A percentile compares a stretch with the other conserved stretches of the same genome.
These are phyloP conservation scores for Hypoxylon lienhwacheense DNA, from an alignment of 495 filamentous ascomycete genomes.

Conservation along the genomic window DNA sequence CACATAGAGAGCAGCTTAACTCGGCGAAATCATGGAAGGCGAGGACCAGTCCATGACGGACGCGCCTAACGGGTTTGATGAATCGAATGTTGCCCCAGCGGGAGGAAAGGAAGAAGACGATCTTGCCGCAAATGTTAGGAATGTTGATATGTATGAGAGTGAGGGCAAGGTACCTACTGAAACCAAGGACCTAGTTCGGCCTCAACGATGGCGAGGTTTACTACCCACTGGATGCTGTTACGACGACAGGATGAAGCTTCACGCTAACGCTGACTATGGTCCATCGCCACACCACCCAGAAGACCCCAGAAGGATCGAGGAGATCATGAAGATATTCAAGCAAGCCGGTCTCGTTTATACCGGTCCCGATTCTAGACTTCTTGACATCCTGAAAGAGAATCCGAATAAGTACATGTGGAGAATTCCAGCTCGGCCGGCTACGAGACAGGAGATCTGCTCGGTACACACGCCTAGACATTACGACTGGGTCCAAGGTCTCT, in stretches of 20 bases:
- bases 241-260: constrained; percentile 89
- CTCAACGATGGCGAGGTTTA: constrained; percentile 33
- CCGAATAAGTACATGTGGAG: constrained; percentile 67
- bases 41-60: constrained; percentile 43
- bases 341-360: constrained; percentile 69
- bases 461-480: constrained; percentile 77
- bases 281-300: constrained; percentile 82
- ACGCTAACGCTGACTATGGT: constrained; percentile 74
- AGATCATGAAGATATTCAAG: constrained; percentile 84
- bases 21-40: constrained; percentile 42
- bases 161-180: constrained; percentile 31
- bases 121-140: constrained; percentile 33
- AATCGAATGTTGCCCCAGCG: constrained; percentile 14
- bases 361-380: constrained; percentile 51
- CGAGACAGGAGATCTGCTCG: constrained; percentile 70
- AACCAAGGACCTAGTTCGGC: constrained; percentile 11
- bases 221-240: constrained; percentile 81
- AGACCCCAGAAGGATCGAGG: constrained; percentile 84
- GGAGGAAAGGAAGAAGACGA: constrained; percentile 22
- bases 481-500: constrained; percentile 71
- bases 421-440: constrained; percentile 75
- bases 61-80: constrained; percentile 45
- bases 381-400: constrained; percentile 47
- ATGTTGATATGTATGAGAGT: constrained; percentile 37
- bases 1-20: background rate